Percentiles rank a stretch among this genome's conserved stretches.
These are phyloP conservation scores for Pichia scutulata DNA, from an alignment of 805 yeast genomes.

Conservation along the genomic window DNA sequence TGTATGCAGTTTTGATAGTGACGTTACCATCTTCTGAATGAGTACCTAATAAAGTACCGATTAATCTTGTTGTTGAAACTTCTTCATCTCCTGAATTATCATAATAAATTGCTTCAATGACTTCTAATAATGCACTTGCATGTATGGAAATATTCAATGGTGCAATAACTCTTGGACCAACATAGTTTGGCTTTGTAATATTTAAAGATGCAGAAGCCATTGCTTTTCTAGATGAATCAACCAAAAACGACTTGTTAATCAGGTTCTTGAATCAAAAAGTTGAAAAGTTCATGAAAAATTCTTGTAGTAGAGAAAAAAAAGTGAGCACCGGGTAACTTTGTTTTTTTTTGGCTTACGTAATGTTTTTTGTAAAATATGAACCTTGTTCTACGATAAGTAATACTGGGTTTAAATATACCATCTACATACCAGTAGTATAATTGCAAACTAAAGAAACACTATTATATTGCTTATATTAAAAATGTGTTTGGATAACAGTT, in stretches of 20 bases:
- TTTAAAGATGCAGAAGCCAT: slow-evolving; percentile 25
- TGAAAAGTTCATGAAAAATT: slow-evolving; percentile 8
- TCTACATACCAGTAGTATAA: too few species aligned
- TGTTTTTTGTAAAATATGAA: too few species aligned
- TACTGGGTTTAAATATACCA: too few species aligned
- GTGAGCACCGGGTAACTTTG: neutral
- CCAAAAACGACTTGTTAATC: neutral
- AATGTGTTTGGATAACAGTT: too few species aligned
- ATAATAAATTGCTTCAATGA: slow-evolving; percentile 63
- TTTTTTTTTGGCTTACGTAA: neutral
- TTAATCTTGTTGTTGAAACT: slow-evolving; percentile 47
- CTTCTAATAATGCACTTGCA: slow-evolving; percentile 66
- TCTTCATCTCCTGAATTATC: slow-evolving; percentile 30
- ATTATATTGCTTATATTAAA: too few species aligned
- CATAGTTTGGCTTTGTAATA: slow-evolving; percentile 41
- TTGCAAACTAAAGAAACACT: too few species aligned
- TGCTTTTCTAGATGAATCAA: neutral
- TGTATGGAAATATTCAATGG: slow-evolving; percentile 52
- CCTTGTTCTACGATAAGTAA: too few species aligned
- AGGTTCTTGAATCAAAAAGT: neutral
- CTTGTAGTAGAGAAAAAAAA: neutral
- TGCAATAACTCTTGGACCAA: slow-evolving; percentile 26
- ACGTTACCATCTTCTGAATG: slow-evolving; percentile 79
- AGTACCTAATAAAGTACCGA: slow-evolving; percentile 76
- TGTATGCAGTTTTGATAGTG: slow-evolving; percentile 66